phyloP scores from a whole-genome alignment of 2,329 filamentous ascomycete species.

The Penicillium corylophilum region DNA sequence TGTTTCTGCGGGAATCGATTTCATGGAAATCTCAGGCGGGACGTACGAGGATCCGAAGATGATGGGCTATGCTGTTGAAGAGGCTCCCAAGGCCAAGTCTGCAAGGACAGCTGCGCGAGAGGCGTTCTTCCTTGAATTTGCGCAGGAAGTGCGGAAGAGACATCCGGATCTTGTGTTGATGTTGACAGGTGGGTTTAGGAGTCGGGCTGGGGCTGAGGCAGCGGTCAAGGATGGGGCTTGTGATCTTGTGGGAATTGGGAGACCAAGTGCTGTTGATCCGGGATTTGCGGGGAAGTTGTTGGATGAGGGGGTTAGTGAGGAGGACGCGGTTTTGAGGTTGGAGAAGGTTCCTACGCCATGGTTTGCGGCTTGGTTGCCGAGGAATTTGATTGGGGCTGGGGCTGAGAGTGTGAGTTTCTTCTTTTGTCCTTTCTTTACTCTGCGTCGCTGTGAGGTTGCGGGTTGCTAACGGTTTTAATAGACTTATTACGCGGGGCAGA shows the following conservation, averaged over 20 bases:
- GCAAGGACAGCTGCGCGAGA: constrained; percentile 57
- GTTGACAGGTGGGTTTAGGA: constrained; percentile 65
- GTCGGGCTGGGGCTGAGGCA: constrained; percentile 50
- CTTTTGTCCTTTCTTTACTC: not conserved
- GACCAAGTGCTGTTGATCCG: constrained; percentile 48
- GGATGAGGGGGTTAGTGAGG: constrained; percentile 28
- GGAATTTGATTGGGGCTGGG: constrained; percentile 29
- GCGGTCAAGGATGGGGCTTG: constrained; percentile 49
- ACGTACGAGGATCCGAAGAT: constrained; percentile 56
- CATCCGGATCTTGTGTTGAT: constrained; percentile 51
- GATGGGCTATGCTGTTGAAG: constrained; percentile 28
- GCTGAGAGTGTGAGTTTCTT: constrained; percentile 30
- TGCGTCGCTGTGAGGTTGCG: no score
- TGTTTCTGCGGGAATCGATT: constrained; percentile 54
- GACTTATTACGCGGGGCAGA: constrained; percentile 21
- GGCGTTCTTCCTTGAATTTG: constrained; percentile 69
- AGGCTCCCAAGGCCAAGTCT: constrained; percentile 31
- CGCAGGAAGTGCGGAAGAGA: constrained; percentile 49
- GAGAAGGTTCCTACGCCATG: constrained; percentile 27
- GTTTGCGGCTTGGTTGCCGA: constrained; percentile 23
- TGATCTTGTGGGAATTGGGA: constrained; percentile 51
- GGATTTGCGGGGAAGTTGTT: constrained; percentile 38
- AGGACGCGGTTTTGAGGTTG: constrained; percentile 26
- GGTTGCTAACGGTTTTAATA: constrained; percentile 13
- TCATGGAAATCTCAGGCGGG: constrained; percentile 67